Evolutionary conservation across 1,284 basidiomycete genomes (phyloP), one percentile per base, ranked within the genome.

Genomic region (Ustilago lituana): DNA sequence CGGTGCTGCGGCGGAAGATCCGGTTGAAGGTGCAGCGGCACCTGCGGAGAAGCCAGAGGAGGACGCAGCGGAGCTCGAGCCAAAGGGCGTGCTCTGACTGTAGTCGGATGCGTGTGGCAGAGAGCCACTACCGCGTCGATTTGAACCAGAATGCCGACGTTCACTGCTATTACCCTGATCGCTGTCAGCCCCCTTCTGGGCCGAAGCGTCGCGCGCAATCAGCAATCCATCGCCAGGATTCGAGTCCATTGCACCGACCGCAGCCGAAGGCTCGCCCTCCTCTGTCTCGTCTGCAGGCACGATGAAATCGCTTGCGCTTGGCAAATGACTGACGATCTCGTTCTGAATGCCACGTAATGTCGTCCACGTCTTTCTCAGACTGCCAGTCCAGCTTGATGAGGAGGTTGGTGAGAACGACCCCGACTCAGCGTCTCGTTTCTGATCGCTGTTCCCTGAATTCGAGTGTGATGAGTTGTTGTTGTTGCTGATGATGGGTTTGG

Each of bases 311-410:
- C 59, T 64, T 11, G 71, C 63, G 26, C 58, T 69, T 0, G 74
- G 74, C 37, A 76, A 32, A 24, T 74, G 74, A 26, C 47, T 65
- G 11, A 40, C 74, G 31, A 74, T 40, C 40, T 70, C 72, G 36
- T 33, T 55, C 19, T 62, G 60, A 15, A 73, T 58, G 1, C 68
- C 68, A 14, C 74, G 60, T 23, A 77, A 41, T 11, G 73, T 68
- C 12, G 64, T 64, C 69, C 74, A 73, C 22, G 74, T 76, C 55
- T 61, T 68, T 15, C 58, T 49, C 41, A 76, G 24, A 23, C 71
- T 72, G 9, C 71, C 71, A 2, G 66, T 65, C 75, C 70, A 76
- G 40, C 69, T 71, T 12, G 57, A 55, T 4, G 63, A 49, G 1
- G 68, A 57, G 11, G 65, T 49, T 6, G 60, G 47, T 1, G 60